Evolutionary conservation across 345 rosid genomes (phyloP).

Genomic region (Diplotaxis tenuifolia): DNA sequence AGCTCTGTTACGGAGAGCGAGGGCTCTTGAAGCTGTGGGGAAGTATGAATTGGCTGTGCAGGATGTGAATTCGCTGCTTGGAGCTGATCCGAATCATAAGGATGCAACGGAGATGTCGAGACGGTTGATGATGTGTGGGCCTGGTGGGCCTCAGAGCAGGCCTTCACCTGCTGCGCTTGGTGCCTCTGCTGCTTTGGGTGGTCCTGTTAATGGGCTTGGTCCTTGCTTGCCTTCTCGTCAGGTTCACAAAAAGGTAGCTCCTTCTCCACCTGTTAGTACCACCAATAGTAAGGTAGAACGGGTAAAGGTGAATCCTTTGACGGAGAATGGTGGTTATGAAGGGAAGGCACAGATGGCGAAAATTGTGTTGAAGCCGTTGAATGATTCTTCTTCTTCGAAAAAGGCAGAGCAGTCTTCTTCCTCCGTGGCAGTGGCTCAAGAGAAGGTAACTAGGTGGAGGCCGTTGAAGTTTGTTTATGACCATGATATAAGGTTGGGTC

Average conservation of each 20-base stretch:
- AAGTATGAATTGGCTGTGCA: slow-evolving; percentile 80
- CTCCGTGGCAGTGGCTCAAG: slow-evolving; percentile 33
- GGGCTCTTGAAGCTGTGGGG: slow-evolving; percentile 78
- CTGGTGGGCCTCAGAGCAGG: slow-evolving; percentile 44
- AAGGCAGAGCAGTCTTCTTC: slow-evolving; percentile 16
- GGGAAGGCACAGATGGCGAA: neutral
- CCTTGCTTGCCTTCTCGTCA: slow-evolving; percentile 87
- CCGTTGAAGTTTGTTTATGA: slow-evolving; percentile 87
- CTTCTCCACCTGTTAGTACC: slow-evolving; percentile 34
- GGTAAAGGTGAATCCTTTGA: slow-evolving; percentile 2
- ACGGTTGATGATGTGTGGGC: slow-evolving; percentile 36
- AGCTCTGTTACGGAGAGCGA: slow-evolving; percentile 86
- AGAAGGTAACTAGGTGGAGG: slow-evolving; percentile 53
- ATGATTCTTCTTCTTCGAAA: neutral
- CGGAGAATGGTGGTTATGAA: slow-evolving; percentile 58
- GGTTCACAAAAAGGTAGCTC: slow-evolving; percentile 53
- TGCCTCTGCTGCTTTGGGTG: slow-evolving; percentile 93
- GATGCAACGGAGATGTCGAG: slow-evolving; percentile 75
- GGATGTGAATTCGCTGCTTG: slow-evolving; percentile 73
- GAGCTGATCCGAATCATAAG: slow-evolving; percentile 63
- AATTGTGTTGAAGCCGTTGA: neutral
- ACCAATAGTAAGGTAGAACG: neutral
- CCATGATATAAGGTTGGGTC: slow-evolving; percentile 84
- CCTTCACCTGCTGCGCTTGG: slow-evolving; percentile 99
- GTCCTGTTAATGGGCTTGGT: slow-evolving; percentile 86